Evolutionary conservation across 495 filamentous ascomycete species (phyloP).

Genomic region (Lasiosphaeria hispida): DNA sequence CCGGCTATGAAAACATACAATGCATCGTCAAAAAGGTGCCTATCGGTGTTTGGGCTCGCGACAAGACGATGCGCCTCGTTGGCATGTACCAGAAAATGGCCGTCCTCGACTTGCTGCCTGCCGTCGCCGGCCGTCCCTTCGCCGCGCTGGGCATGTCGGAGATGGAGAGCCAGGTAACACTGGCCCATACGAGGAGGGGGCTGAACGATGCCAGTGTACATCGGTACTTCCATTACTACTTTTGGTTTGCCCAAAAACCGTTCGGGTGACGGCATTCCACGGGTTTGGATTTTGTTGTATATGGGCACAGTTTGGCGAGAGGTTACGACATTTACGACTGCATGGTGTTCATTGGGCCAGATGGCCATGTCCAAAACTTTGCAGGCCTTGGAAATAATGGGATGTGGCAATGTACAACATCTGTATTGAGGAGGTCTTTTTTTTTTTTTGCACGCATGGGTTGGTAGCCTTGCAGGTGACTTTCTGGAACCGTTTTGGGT

Average conservation of each 20-base stretch:
- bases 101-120: constrained; percentile 48
- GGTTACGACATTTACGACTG: too few relatives aligned
- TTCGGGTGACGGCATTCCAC: too few relatives aligned
- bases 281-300: too few relatives aligned
- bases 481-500: too few relatives aligned
- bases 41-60: constrained; percentile 54
- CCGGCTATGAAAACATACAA: constrained; percentile 59
- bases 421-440: too few relatives aligned
- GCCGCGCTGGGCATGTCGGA: constrained; percentile 35
- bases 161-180: constrained; percentile 30
- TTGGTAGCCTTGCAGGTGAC: too few relatives aligned
- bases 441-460: too few relatives aligned
- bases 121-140: constrained; percentile 50
- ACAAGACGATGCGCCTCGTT: constrained; percentile 54
- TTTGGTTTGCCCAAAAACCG: constrained; percentile 41
- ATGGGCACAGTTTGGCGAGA: background rate
- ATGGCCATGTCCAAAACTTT: too few relatives aligned
- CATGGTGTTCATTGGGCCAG: too few relatives aligned
- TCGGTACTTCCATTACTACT: constrained; percentile 38
- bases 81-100: constrained; percentile 50
- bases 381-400: too few relatives aligned
- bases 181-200: constrained; percentile 29
- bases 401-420: too few relatives aligned
- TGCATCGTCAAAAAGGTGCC: constrained; percentile 53
- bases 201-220: constrained; percentile 32